Base-by-base conservation (phyloP, 306 rosid genomes). In the Lathyrus tuberosus region DNA sequence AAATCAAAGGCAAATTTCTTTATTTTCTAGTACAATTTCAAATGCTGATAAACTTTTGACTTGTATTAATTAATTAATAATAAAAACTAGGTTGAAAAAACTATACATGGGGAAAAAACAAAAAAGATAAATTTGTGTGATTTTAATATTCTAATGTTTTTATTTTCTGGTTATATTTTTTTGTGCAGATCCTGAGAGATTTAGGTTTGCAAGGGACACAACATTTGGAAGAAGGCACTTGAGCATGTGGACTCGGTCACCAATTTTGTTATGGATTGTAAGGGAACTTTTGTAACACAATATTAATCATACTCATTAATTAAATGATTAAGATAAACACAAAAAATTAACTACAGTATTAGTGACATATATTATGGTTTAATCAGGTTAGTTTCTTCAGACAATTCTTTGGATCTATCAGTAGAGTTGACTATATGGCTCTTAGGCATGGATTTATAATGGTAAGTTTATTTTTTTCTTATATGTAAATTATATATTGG, bases 171-270 rank as follows among this genome's bases (percentile, higher is more conserved):
- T 10, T 5, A 51, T 51, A 26, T 3, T 26, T 26, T 26, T 26
- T 5, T 28, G 10, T 26, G 63, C 84, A 93, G 98, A 90, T 83
- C 90, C 96, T 40, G 90, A 82, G 49, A 88, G 88, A 78, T 90
- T 93, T 76, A 90, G 93, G 72, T 90, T 88, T 78, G 80, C 96
- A 30, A 85, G 96, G 70, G 98, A 93, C 46, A 93, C 98, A 35
- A 77, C 98, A 22, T 93, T 93, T 62, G 98, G 93, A 38, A 75
- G 81, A 64, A 84, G 97, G 46, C 98, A 93, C 82, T 72, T 90
- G 79, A 77, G 62, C 66, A 18, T 30, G 22, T 89, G 89, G 83
- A 62, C 62, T 74, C 66, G 40, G 38, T 83, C 97, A 63, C 0
- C 87, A 5, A 26, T 85, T 80, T 76, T 79, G 15, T 76, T 93